These are phyloP conservation scores for Pogostemon cablin DNA, from an alignment of 257 asterid genomes.

Conservation along the genomic window DNA sequence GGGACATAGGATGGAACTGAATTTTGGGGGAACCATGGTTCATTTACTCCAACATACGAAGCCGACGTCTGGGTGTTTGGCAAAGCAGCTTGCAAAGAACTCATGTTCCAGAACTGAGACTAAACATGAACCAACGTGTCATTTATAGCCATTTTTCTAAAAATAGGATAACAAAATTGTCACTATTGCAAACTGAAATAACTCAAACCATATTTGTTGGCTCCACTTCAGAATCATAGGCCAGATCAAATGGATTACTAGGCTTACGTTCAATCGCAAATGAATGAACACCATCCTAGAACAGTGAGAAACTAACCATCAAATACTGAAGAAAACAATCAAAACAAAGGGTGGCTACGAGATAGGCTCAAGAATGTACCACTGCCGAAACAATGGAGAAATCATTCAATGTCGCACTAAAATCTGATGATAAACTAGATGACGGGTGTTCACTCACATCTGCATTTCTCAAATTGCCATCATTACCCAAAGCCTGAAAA, in stretches of 20 bases:
- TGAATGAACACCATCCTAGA: constrained; percentile 57
- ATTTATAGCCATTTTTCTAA: background rate
- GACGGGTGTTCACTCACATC: constrained; percentile 41
- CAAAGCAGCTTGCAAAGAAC: constrained; percentile 74
- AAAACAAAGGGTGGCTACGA: background rate
- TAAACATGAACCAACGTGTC: constrained; percentile 19
- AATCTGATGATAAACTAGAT: constrained; percentile 43
- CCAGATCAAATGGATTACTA: constrained; percentile 84
- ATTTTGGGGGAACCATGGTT: constrained; percentile 64
- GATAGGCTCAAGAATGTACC: constrained; percentile 44
- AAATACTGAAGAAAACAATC: constrained; percentile 3
- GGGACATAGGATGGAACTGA: constrained; percentile 50
- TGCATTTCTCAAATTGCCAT: constrained; percentile 37
- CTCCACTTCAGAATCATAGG: constrained; percentile 60
- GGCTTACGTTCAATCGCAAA: constrained; percentile 49
- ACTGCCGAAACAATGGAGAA: constrained; percentile 40
- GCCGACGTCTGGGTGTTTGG: constrained; percentile 56
- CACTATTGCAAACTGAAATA: background rate
- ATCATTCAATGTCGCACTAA: constrained; percentile 39
- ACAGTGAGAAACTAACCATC: constrained; percentile 24
- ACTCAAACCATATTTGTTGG: constrained; percentile 56
- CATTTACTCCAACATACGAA: constrained; percentile 51
- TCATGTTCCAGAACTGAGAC: constrained; percentile 74
- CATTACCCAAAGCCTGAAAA: constrained; percentile 45
- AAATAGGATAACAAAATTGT: too few relatives aligned